phyloP scores from a whole-genome alignment of 345 rosid genomes.

The Gossypium australe region DNA sequence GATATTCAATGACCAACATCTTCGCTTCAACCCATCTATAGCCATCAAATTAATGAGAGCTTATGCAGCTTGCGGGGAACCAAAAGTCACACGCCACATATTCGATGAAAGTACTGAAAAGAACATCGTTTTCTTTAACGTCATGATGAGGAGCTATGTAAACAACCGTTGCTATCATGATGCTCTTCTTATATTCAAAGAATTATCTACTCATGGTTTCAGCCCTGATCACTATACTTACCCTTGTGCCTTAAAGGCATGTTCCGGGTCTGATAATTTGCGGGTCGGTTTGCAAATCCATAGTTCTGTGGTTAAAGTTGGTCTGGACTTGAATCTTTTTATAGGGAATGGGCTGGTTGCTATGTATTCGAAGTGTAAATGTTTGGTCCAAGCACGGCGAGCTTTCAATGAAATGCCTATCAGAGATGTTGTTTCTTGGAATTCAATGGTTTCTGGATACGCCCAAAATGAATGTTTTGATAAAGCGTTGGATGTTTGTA shows the following conservation, averaged over 20 bases:
- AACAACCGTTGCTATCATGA: slow-evolving; percentile 40
- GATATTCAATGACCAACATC: slow-evolving; percentile 25
- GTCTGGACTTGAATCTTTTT: slow-evolving; percentile 47
- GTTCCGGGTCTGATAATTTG: slow-evolving; percentile 49
- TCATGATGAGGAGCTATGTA: slow-evolving; percentile 69
- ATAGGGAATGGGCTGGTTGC: slow-evolving; percentile 60
- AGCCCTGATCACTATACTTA: slow-evolving; percentile 61
- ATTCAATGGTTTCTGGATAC: slow-evolving; percentile 59
- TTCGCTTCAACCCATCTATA: slow-evolving; percentile 37
- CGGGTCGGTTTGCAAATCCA: slow-evolving; percentile 55
- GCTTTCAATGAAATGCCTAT: slow-evolving; percentile 55
- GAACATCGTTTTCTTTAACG: slow-evolving; percentile 63
- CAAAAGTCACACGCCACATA: slow-evolving; percentile 44
- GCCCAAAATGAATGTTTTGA: slow-evolving; percentile 56
- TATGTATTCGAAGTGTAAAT: slow-evolving; percentile 69
- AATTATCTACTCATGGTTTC: slow-evolving; percentile 34
- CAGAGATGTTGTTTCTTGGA: slow-evolving; percentile 75
- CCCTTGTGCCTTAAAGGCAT: slow-evolving; percentile 71
- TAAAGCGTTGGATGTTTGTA: slow-evolving; percentile 60
- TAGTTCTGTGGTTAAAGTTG: slow-evolving; percentile 41
- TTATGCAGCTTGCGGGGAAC: slow-evolving; percentile 44
- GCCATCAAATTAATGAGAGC: slow-evolving; percentile 58
- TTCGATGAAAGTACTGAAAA: slow-evolving; percentile 64
- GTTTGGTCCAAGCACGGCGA: slow-evolving; percentile 47
- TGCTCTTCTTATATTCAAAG: slow-evolving; percentile 39